Conservation (phyloP, 208 protist species). For the Porcisia hertigi region DNA sequence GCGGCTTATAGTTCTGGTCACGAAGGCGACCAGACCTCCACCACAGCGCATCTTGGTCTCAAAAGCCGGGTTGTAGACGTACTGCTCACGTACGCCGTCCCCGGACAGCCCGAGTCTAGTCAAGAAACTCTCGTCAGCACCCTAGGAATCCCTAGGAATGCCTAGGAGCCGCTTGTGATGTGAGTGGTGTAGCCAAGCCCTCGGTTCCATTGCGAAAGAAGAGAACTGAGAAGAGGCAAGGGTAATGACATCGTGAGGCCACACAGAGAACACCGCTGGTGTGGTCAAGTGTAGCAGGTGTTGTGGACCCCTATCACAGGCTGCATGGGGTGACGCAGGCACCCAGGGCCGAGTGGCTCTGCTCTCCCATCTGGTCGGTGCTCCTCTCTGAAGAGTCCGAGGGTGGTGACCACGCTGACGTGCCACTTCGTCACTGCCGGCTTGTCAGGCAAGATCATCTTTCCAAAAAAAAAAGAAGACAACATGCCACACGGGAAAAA, state of each 20-base stretch:
- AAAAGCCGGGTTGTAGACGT: not conserved
- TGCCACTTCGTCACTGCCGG: not conserved
- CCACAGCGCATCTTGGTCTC: not conserved
- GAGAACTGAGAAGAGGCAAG: not conserved
- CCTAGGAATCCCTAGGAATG: not conserved
- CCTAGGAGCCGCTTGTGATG: not conserved
- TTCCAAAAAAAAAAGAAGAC: too few relatives aligned
- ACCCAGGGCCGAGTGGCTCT: not conserved
- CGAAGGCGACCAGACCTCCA: not conserved
- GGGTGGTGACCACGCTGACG: not conserved
- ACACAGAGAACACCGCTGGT: not conserved
- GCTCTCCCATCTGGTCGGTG: not conserved
- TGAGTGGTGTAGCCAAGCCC: not conserved
- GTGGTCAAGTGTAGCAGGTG: not conserved
- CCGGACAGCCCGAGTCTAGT: not conserved
- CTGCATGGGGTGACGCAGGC: not conserved
- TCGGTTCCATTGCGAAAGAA: not conserved
- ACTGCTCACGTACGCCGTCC: not conserved
- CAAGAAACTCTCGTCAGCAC: not conserved
- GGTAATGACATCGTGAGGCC: not conserved
- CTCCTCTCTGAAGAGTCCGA: not conserved
- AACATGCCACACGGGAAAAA: too few relatives aligned
- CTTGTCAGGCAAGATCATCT: not conserved
- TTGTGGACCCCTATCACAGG: not conserved
- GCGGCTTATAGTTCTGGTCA: not conserved